These are phyloP conservation scores for Peniophora sp. DNA, from an alignment of 1,284 basidiomycete genomes.

Conservation along the genomic window DNA sequence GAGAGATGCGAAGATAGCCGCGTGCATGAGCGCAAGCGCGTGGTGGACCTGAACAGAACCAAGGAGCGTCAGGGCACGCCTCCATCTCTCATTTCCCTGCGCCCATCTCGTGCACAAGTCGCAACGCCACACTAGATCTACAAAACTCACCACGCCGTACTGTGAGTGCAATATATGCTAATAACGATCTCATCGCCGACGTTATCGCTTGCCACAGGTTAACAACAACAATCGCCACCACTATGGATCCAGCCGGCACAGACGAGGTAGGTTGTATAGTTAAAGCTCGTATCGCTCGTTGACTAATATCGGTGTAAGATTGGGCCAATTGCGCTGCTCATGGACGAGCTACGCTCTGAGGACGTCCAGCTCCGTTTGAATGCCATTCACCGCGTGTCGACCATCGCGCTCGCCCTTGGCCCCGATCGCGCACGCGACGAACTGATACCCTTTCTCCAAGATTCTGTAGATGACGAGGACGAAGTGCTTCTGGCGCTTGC, in stretches of 20 bases:
- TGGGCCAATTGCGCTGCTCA: slow-evolving; percentile 81
- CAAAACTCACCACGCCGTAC: too few relatives aligned
- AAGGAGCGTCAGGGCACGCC: too few relatives aligned
- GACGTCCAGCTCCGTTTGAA: slow-evolving; percentile 93
- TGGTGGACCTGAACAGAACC: too few relatives aligned
- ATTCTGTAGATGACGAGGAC: slow-evolving; percentile 98
- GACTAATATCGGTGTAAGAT: slow-evolving; percentile 36
- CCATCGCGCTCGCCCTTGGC: slow-evolving; percentile 96
- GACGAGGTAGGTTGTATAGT: slow-evolving; percentile 42
- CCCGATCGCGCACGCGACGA: slow-evolving; percentile 94
- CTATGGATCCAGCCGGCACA: slow-evolving; percentile 57
- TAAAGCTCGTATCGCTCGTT: too few relatives aligned
- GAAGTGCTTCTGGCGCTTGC: slow-evolving; percentile 96
- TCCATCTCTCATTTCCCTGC: not conserved
- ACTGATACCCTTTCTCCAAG: slow-evolving; percentile 94
- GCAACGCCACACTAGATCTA: too few relatives aligned
- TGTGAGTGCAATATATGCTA: too few relatives aligned
- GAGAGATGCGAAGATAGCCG: too few relatives aligned
- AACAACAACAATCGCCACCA: slow-evolving; percentile 11
- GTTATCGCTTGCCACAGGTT: not conserved
- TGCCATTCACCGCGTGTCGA: slow-evolving; percentile 96
- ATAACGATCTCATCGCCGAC: slow-evolving; percentile 8
- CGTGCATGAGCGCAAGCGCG: too few relatives aligned
- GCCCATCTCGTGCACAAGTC: too few relatives aligned
- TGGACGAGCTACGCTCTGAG: slow-evolving; percentile 94